Conservation (phyloP, 1,284 basidiomycete species). For the Trametes versicolor region DNA sequence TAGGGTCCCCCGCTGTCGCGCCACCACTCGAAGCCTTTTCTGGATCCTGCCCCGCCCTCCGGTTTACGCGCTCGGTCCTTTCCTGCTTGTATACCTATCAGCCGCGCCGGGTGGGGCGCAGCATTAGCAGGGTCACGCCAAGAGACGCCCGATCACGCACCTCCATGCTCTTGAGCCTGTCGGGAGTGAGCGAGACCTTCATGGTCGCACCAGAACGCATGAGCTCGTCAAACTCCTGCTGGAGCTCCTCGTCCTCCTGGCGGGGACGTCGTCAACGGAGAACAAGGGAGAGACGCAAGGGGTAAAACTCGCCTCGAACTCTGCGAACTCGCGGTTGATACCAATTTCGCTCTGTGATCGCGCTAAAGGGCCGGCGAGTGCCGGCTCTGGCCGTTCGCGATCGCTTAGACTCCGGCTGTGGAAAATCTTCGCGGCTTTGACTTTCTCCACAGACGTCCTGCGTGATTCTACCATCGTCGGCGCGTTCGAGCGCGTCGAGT, state of each 20-base stretch:
- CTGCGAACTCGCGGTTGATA: conserved; percentile 38
- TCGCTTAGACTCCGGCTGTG: conserved; percentile 46
- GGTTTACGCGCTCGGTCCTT: conserved; percentile 39
- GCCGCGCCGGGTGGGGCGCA: conserved; percentile 13
- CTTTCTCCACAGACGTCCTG: conserved; percentile 68
- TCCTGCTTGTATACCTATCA: conserved; percentile 44
- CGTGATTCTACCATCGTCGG: conserved; percentile 41
- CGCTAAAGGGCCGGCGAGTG: conserved; percentile 31
- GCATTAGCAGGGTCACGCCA: conserved; percentile 24
- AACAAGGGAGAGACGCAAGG: conserved; percentile 20
- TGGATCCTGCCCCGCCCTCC: conserved; percentile 20
- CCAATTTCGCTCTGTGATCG: conserved; percentile 47
- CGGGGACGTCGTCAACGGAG: conserved; percentile 23
- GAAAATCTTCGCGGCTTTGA: conserved; percentile 67
- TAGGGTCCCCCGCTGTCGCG: conserved; percentile 25
- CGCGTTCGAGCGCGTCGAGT: conserved; percentile 43
- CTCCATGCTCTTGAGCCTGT: conserved; percentile 90
- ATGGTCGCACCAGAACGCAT: conserved; percentile 89
- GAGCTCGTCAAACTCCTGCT: conserved; percentile 89
- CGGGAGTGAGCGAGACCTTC: conserved; percentile 95
- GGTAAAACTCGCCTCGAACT: conserved; percentile 38
- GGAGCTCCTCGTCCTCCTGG: conserved; percentile 62
- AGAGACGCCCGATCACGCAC: conserved; percentile 54
- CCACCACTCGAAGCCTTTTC: conserved; percentile 28
- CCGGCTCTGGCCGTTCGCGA: conserved; percentile 39